Evolutionary conservation across 495 filamentous ascomycete species (phyloP), one percentile per base, ranked within the genome.

Genomic region (Talaromyces trachyspermus): DNA sequence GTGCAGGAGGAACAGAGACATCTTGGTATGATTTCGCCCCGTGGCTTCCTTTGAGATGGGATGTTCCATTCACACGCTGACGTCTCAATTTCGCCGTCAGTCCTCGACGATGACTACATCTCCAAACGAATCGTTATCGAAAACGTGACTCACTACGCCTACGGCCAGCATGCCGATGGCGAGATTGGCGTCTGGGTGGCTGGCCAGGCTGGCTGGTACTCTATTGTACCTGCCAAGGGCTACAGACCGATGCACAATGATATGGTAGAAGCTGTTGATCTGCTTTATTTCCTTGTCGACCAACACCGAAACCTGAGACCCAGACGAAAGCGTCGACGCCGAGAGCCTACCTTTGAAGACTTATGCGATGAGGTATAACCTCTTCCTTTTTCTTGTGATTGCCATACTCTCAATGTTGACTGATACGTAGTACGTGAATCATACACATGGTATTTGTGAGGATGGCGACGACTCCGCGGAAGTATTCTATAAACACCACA

Each of bases 141-240:
- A 27, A 68, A 76, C 38, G 80, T 86, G 0, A 70, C 69, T 7
- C 67, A 74, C 7, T 94, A 81, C 63, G 81, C 87, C 0, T 85
- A 87, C 56, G 85, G 84, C 15, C 75, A 83, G 40, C 77, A 74
- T 40, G 71, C 72, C 9, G 74, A 81, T 53, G 72, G 77, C 5
- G 73, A 71, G 17, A 69, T 81, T 27, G 72, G 76, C 26, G 63
- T 90, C 39, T 95, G 88, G 88, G 84, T 85, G 24, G 77, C 79
- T 26, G 87, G 88, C 39, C 63, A 71, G 49, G 78, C 83, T n/a
- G 88, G 86, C 46, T 91, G 86, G 86, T 91, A 80, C 62, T 76
- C 83, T 58, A 77, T 92, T 20, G 63, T 68, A 18, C 83, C 88
- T 1, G 71, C 80, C 40, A 66, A 69, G 37, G 59, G 66, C 2